Percentiles rank a stretch among this genome's conserved stretches.
Evolutionary conservation across 768 basidiomycete species (phyloP).

Genomic region (Tephrocybe sp.): DNA sequence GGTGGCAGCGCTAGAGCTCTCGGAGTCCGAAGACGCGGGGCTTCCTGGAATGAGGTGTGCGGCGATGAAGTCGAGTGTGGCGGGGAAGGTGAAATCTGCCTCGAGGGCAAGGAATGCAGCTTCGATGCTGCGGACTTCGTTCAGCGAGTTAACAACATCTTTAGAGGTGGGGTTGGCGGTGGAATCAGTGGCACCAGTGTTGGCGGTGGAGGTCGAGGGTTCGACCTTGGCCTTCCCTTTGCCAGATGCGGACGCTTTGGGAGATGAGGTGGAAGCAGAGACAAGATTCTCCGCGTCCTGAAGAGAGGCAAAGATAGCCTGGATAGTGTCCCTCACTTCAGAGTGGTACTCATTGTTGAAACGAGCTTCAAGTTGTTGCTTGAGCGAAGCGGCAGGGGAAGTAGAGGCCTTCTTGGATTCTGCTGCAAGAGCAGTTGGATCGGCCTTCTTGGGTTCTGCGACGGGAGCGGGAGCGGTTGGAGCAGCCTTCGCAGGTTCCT

Average conservation of each 20-base stretch:
- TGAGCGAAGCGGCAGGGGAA: conserved; percentile 14
- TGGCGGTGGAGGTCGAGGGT: conserved; percentile 8
- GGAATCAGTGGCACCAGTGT: conserved; percentile 8
- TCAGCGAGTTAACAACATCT: conserved; percentile 34
- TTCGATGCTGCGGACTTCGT: conserved; percentile 40
- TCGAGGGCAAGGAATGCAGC: conserved; percentile 37
- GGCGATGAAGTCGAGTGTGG: conserved; percentile 40
- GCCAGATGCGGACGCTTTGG: neutral
- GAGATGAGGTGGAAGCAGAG: neutral
- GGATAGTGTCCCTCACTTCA: conserved; percentile 40
- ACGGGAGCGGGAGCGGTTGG: neutral
- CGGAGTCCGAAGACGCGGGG: conserved; percentile 18
- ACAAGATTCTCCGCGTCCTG: conserved; percentile 15
- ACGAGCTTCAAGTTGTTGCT: conserved; percentile 31
- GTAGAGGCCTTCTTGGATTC: conserved; percentile 1
- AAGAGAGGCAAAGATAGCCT: conserved; percentile 38
- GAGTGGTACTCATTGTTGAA: conserved; percentile 27
- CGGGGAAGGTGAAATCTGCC: conserved; percentile 39
- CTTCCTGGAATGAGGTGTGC: conserved; percentile 28
- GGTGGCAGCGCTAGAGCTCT: conserved; percentile 21
- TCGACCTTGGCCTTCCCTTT: conserved; percentile 42
- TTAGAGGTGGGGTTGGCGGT: conserved; percentile 22
- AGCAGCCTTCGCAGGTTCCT: neutral
- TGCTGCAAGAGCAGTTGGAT: neutral
- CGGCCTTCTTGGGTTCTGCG: too few relatives aligned